phyloP scores from a whole-genome alignment of 495 filamentous ascomycete genomes.

The Parathielavia hyrcaniae region DNA sequence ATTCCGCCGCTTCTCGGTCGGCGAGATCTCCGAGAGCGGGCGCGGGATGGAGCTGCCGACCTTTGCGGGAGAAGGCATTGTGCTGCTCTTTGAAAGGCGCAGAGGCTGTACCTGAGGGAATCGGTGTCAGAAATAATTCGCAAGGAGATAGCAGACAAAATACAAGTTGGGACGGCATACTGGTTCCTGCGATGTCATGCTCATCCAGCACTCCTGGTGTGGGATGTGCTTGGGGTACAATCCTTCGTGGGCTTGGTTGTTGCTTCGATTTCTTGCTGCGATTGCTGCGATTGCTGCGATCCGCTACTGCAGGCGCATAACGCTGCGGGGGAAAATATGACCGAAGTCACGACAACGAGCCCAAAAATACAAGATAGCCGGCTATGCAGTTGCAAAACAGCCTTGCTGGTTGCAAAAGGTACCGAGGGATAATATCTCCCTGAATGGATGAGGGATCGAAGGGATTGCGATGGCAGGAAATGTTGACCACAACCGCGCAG shows the following conservation, averaged over 20 bases:
- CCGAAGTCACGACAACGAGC: background rate
- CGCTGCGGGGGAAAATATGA: background rate
- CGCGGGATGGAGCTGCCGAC: conserved; percentile 41
- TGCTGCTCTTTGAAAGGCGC: conserved; percentile 52
- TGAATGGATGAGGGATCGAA: background rate
- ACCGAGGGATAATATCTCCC: background rate
- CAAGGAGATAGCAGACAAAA: background rate
- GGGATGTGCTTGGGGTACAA: background rate
- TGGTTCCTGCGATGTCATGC: conserved; percentile 39
- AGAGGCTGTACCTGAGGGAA: conserved; percentile 47
- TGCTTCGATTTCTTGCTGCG: background rate
- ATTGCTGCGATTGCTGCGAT: background rate
- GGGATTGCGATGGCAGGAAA: background rate
- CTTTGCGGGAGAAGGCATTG: conserved; percentile 43
- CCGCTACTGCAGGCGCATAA: background rate
- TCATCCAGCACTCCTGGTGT: background rate
- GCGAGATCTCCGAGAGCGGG: conserved; percentile 53
- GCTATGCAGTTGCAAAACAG: background rate
- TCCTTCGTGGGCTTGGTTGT: background rate
- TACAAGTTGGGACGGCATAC: conserved; percentile 28
- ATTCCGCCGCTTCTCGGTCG: conserved; percentile 56
- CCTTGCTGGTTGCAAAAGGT: background rate
- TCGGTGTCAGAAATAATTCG: background rate
- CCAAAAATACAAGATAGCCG: background rate
- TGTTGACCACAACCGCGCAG: conserved; percentile 12